Conservation (phyloP, 345 rosid genomes). For the Eucalyptus albens region DNA sequence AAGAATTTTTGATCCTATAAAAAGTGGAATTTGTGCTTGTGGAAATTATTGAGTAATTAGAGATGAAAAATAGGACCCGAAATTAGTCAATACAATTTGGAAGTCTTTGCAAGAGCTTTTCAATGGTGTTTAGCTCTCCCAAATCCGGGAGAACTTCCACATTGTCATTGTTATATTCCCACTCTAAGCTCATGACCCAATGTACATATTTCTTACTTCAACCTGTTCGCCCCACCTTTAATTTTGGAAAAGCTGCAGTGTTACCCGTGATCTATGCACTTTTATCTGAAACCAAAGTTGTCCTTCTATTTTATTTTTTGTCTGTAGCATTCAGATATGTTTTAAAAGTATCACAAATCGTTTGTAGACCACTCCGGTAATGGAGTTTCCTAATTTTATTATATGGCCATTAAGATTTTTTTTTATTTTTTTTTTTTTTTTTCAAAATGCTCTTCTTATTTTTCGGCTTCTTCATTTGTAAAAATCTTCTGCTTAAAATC, state of each 20-base stretch:
- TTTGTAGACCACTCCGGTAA: rapidly evolving
- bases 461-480: not conserved
- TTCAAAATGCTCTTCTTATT: not conserved
- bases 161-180: not conserved
- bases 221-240: not conserved
- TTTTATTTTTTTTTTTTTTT: not conserved
- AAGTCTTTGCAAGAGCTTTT: not conserved
- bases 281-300: not conserved
- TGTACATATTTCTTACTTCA: not conserved
- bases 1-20: too few relatives aligned
- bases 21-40: too few relatives aligned
- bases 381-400: not conserved
- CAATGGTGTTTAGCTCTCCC: not conserved
- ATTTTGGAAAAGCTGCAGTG: not conserved
- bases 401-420: not conserved
- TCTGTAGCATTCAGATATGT: not conserved
- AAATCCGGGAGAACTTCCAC: not conserved
- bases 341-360: not conserved
- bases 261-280: not conserved
- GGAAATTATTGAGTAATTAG: too few relatives aligned
- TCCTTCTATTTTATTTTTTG: not conserved
- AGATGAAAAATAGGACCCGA: too few relatives aligned
- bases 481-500: not conserved
- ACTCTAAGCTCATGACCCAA: not conserved
- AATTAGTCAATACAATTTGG: not conserved